Percentiles rank a stretch among this genome's conserved stretches.
Evolutionary conservation across 2,329 filamentous ascomycete genomes (phyloP).

Genomic region (Xylaria sp.): DNA sequence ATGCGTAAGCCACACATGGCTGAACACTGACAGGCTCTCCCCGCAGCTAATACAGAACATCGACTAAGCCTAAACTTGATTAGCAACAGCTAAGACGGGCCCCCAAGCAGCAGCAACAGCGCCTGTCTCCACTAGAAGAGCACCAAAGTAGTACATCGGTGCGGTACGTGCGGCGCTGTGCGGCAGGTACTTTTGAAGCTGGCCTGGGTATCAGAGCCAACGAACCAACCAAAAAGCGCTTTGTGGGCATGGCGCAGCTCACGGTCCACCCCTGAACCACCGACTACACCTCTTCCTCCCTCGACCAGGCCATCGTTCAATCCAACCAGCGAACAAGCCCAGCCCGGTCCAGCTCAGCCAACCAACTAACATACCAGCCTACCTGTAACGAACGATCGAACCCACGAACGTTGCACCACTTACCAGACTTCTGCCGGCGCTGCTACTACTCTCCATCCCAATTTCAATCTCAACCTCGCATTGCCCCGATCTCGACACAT

Average conservation of each 20-base stretch:
- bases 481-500: constrained; percentile 18
- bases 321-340: constrained; percentile 32
- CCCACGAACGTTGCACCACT: constrained; percentile 32
- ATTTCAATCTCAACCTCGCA: constrained; percentile 12
- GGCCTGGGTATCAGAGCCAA: background rate
- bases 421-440: background rate
- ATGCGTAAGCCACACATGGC: constrained; percentile 32
- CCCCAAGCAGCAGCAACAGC: too few relatives aligned
- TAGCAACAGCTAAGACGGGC: background rate
- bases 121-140: background rate
- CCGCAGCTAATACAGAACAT: constrained; percentile 9
- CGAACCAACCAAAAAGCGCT: constrained; percentile 15
- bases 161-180: background rate
- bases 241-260: constrained; percentile 25
- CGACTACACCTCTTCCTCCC: constrained; percentile 28
- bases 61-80: constrained; percentile 11
- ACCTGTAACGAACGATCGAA: background rate
- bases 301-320: constrained; percentile 37
- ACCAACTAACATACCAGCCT: constrained; percentile 1
- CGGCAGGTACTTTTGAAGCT: background rate
- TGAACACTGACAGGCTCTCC: background rate
- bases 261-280: constrained; percentile 21
- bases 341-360: constrained; percentile 25
- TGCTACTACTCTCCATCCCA: constrained; percentile 8
- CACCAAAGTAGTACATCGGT: constrained; percentile 5